Evolutionary conservation across 1,139 yeast genomes (phyloP).

Genomic region (Saccharomyces hybrid): DNA sequence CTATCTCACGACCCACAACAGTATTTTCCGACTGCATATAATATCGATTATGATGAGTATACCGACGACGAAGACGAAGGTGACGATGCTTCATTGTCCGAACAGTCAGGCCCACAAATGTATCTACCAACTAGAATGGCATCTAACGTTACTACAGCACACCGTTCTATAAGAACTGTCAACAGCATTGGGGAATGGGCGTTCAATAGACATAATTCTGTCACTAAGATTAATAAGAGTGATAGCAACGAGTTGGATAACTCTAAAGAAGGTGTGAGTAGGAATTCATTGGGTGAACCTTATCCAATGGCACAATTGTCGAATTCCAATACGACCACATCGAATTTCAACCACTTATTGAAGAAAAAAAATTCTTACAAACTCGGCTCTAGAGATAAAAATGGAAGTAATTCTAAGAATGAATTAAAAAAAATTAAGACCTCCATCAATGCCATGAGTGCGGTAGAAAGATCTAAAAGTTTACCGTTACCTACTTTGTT

Average conservation of each 20-base stretch:
- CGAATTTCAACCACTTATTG: not conserved
- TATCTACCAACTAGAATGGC: conserved; percentile 22
- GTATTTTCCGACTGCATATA: conserved; percentile 6
- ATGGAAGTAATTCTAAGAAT: conserved; percentile 9
- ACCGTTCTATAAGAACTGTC: conserved; percentile 26
- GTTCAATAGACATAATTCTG: conserved; percentile 6
- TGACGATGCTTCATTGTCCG: conserved; percentile 12
- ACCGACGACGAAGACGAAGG: conserved; percentile 10
- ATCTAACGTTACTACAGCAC: conserved; percentile 25
- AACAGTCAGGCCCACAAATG: conserved; percentile 15
- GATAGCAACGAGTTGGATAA: not conserved
- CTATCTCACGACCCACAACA: conserved; percentile 11
- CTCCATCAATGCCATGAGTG: conserved; percentile 12
- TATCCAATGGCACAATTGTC: conserved; percentile 1
- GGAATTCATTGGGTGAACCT: conserved; percentile 4
- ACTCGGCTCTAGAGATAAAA: conserved; percentile 1
- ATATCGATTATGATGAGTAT: conserved; percentile 7
- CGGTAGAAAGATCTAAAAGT: conserved; percentile 27
- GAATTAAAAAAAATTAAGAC: conserved; percentile 13
- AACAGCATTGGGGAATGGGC: conserved; percentile 29
- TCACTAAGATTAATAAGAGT: conserved; percentile 2
- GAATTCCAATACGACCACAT: not conserved
- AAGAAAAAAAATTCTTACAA: conserved; percentile 2
- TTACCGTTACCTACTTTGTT: conserved; percentile 20
- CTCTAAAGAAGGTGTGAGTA: not conserved